These are phyloP conservation scores for Aureobasidium sp. DNA, from an alignment of 2,329 filamentous ascomycete genomes.

Conservation along the genomic window DNA sequence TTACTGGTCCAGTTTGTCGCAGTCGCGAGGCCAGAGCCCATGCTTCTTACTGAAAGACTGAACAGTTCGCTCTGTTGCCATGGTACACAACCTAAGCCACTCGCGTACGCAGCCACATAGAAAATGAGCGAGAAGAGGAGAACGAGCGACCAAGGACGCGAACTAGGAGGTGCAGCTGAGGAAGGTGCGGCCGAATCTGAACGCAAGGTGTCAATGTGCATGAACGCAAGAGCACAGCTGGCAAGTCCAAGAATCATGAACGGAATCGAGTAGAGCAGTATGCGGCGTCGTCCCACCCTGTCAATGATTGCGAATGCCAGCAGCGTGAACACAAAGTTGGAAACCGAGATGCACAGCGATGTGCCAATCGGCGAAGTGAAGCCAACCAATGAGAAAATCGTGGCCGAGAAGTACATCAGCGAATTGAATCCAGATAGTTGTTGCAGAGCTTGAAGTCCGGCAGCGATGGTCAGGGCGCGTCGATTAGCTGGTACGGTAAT, in stretches of 20 bases:
- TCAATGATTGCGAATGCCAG: constrained; percentile 39
- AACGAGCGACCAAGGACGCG: constrained; percentile 32
- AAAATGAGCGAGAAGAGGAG: constrained; percentile 70
- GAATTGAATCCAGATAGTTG: constrained; percentile 45
- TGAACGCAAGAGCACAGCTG: constrained; percentile 65
- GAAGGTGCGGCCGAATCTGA: not conserved
- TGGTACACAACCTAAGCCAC: constrained; percentile 83
- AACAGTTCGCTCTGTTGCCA: constrained; percentile 94
- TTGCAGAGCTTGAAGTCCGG: constrained; percentile 77
- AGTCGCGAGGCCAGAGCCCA: constrained; percentile 66
- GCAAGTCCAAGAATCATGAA: constrained; percentile 71
- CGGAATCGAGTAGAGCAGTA: constrained; percentile 74
- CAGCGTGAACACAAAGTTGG: constrained; percentile 41
- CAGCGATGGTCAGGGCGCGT: constrained; percentile 74
- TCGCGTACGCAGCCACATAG: constrained; percentile 78
- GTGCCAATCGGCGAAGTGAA: constrained; percentile 39
- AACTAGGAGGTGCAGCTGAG: constrained; percentile 18
- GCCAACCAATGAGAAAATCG: constrained; percentile 40
- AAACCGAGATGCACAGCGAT: constrained; percentile 36
- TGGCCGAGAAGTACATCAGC: constrained; percentile 42
- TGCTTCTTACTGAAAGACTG: constrained; percentile 62
- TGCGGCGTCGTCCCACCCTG: constrained; percentile 40
- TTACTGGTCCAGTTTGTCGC: constrained; percentile 85
- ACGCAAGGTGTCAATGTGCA: constrained; percentile 45
- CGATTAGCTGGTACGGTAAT: constrained; percentile 42